Evolutionary conservation across 371 early-diverging fungal genomes (phyloP).

Genomic region (Lichtheimia ornata): DNA sequence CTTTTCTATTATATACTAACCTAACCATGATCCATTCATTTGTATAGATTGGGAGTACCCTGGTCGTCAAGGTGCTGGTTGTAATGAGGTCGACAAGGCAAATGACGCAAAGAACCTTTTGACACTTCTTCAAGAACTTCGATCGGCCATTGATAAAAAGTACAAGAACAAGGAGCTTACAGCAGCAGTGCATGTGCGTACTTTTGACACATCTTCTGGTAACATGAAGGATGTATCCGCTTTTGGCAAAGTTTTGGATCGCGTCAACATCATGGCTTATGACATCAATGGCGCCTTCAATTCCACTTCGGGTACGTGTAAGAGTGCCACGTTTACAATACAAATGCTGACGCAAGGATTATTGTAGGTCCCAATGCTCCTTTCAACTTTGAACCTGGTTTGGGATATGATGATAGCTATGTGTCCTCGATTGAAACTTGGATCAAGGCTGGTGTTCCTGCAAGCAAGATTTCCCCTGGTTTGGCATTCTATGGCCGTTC

Average conservation of each 20-base stretch:
- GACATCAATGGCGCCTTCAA: constrained; percentile 68
- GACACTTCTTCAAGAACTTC: constrained; percentile 63
- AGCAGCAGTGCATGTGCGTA: constrained; percentile 68
- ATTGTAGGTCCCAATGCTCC: constrained; percentile 63
- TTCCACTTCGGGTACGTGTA: constrained; percentile 39
- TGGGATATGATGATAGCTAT: constrained; percentile 44
- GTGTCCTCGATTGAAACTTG: constrained; percentile 56
- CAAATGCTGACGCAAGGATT: not conserved
- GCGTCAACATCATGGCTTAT: constrained; percentile 64
- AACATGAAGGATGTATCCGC: constrained; percentile 62
- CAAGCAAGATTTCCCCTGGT: constrained; percentile 62
- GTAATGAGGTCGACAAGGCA: constrained; percentile 43
- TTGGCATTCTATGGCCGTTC: constrained; percentile 65
- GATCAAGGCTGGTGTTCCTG: constrained; percentile 62
- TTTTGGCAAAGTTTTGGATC: constrained; percentile 64
- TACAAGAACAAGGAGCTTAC: constrained; percentile 66
- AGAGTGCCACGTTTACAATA: not conserved
- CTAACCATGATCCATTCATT: not conserved
- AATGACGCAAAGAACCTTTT: constrained; percentile 55
- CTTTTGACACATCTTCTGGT: constrained; percentile 55
- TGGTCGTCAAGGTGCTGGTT: constrained; percentile 55
- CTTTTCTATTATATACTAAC: no score
- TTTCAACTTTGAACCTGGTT: constrained; percentile 50
- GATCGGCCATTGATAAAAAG: constrained; percentile 55
- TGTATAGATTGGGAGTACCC: constrained; percentile 61